phyloP scores from a whole-genome alignment of 495 filamentous ascomycete species.

The Pyrenula massariospora region DNA sequence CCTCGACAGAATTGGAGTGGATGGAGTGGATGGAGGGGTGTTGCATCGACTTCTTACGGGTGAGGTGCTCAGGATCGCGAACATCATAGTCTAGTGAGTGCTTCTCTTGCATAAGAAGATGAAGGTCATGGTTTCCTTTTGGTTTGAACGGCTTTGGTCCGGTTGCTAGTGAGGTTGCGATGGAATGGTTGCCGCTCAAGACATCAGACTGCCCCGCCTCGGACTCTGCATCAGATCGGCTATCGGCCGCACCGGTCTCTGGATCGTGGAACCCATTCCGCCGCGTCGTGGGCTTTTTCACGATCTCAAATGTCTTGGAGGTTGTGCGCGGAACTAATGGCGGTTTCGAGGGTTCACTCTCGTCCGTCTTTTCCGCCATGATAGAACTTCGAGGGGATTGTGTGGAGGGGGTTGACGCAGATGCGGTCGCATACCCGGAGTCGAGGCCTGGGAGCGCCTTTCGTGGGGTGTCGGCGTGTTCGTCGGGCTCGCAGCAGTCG shows the following conservation, averaged over 20 bases:
- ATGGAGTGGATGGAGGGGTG: neutral
- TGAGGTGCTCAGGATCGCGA: neutral
- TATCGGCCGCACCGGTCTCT: neutral
- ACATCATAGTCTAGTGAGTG: neutral
- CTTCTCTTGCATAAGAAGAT: neutral
- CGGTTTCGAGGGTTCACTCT: neutral
- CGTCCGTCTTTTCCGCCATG: neutral
- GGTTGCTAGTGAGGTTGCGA: neutral
- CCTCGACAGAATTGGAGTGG: neutral
- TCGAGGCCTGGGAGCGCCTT: neutral
- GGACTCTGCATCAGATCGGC: neutral
- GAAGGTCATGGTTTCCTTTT: neutral
- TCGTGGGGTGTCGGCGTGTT: neutral
- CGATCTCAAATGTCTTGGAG: neutral
- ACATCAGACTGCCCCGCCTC: neutral
- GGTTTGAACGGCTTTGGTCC: neutral
- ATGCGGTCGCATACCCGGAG: neutral
- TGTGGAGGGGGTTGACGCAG: neutral
- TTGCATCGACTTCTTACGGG: neutral
- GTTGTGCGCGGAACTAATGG: neutral
- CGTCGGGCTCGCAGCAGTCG: neutral
- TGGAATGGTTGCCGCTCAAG: neutral
- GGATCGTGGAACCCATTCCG: neutral
- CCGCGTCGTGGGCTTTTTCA: neutral
- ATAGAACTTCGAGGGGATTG: neutral